phyloP scores from a whole-genome alignment of 129 eudicot species.

The Lactuca saligna region DNA sequence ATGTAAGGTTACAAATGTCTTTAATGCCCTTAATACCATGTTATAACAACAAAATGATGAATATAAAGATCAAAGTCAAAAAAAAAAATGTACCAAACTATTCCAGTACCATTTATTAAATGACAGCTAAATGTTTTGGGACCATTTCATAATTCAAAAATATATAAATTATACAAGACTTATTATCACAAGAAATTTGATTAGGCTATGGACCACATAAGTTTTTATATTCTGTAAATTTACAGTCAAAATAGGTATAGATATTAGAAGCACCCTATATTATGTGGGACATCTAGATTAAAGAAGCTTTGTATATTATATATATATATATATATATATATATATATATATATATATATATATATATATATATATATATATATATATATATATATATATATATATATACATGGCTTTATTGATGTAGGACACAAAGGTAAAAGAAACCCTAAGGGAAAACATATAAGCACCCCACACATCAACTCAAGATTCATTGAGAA shows the following conservation, averaged over 20 bases:
- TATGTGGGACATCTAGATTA: constrained; percentile 28
- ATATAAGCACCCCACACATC: constrained; percentile 38
- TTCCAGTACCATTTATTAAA: constrained; percentile 21
- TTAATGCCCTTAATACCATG: constrained; percentile 16
- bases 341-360: too few species aligned
- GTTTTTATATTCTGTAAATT: constrained; percentile 32
- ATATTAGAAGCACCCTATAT: constrained; percentile 12
- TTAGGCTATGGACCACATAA: constrained; percentile 49
- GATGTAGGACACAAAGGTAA: constrained; percentile 37
- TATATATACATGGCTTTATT: constrained; percentile 1
- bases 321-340: too few species aligned
- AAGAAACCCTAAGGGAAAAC: constrained; percentile 23
- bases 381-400: too few species aligned
- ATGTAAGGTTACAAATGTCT: constrained; percentile 9
- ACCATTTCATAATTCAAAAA: constrained; percentile 37
- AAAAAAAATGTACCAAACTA: constrained; percentile 13
- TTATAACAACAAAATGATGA: constrained; percentile 20
- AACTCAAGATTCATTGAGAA: constrained; percentile 21
- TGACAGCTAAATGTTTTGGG: constrained; percentile 37
- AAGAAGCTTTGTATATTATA: constrained; percentile 16
- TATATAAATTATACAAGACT: constrained; percentile 20
- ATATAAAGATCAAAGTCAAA: constrained; percentile 12
- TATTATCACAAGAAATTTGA: constrained; percentile 30
- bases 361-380: too few species aligned
- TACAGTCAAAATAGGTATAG: constrained; percentile 20